phyloP scores from a whole-genome alignment of 75 land plant species.

The Selaginella tamariscina region DNA sequence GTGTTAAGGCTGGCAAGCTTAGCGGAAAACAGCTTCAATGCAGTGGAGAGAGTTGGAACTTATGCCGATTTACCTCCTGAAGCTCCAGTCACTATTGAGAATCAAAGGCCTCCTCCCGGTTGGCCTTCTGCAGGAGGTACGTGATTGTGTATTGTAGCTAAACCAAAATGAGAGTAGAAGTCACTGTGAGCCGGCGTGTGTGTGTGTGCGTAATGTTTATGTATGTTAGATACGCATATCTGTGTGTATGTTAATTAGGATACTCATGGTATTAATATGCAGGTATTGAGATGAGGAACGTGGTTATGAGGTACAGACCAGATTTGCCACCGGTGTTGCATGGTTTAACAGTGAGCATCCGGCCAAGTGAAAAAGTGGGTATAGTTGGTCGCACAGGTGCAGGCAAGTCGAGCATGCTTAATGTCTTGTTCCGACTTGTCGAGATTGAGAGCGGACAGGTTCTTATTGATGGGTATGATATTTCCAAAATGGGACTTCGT shows the following conservation, averaged over 20 bases:
- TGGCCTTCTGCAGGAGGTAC: slow-evolving; percentile 89
- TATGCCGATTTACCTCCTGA: slow-evolving; percentile 84
- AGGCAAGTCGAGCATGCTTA: slow-evolving; percentile 96
- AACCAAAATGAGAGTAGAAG: too few relatives aligned
- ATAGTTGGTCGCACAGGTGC: slow-evolving; percentile 97
- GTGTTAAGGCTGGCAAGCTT: slow-evolving; percentile 69
- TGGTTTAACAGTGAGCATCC: slow-evolving; percentile 58
- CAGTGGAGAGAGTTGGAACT: slow-evolving; percentile 82
- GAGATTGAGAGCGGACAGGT: slow-evolving; percentile 75
- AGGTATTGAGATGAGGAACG: slow-evolving; percentile 61
- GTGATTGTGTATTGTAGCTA: too few relatives aligned
- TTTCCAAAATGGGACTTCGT: slow-evolving; percentile 57
- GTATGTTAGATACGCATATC: too few relatives aligned
- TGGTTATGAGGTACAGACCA: slow-evolving; percentile 82
- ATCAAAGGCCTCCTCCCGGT: slow-evolving; percentile 77
- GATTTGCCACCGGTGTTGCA: slow-evolving; percentile 79
- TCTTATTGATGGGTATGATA: slow-evolving; percentile 62
- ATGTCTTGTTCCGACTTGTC: slow-evolving; percentile 84
- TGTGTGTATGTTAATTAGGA: too few relatives aligned
- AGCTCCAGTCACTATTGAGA: slow-evolving; percentile 71
- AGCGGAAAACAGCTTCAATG: slow-evolving; percentile 91
- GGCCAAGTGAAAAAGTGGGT: slow-evolving; percentile 62
- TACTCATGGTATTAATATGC: too few relatives aligned
- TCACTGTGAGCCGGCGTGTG: too few relatives aligned
- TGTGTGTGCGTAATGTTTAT: too few relatives aligned